These are phyloP conservation scores for Rhodofomes roseus DNA, from an alignment of 1,284 basidiomycete species.

Conservation along the genomic window DNA sequence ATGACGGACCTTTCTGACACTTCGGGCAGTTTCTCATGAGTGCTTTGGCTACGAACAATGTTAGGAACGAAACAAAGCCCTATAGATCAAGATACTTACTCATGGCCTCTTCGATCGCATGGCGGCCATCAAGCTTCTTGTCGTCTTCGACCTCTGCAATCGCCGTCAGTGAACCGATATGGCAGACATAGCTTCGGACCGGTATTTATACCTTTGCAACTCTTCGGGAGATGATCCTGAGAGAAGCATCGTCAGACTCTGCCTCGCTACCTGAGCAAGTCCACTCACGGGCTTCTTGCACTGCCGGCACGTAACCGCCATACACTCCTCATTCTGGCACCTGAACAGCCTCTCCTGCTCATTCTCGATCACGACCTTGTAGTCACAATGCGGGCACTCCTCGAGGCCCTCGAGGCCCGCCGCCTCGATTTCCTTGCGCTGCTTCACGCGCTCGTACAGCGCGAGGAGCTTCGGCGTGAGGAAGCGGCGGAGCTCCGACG, in stretches of 20 bases:
- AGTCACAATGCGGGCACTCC: constrained; percentile 87
- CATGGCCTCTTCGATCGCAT: constrained; percentile 87
- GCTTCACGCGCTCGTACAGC: constrained; percentile 74
- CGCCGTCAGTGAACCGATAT: background rate
- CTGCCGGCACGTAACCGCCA: constrained; percentile 67
- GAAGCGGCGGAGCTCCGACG: constrained; percentile 62
- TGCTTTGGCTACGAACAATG: constrained; percentile 54
- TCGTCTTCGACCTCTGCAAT: constrained; percentile 66
- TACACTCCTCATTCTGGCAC: constrained; percentile 73
- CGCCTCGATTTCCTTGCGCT: constrained; percentile 72
- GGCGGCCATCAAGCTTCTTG: constrained; percentile 66
- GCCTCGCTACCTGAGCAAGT: background rate
- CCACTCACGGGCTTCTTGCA: constrained; percentile 69
- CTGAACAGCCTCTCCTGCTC: constrained; percentile 73
- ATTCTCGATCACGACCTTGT: constrained; percentile 77
- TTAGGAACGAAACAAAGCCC: background rate
- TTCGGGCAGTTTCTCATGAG: constrained; percentile 84
- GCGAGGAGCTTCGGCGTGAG: constrained; percentile 58
- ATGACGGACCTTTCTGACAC: constrained; percentile 56
- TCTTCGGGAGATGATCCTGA: constrained; percentile 83
- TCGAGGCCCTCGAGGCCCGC: constrained; percentile 74
- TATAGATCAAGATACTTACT: constrained; percentile 40
- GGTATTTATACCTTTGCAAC: constrained; percentile 64
- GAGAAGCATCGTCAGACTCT: background rate
- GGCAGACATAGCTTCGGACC: background rate